Conservation (phyloP, 2,329 filamentous ascomycete species). For the Diplodia intermedia region DNA sequence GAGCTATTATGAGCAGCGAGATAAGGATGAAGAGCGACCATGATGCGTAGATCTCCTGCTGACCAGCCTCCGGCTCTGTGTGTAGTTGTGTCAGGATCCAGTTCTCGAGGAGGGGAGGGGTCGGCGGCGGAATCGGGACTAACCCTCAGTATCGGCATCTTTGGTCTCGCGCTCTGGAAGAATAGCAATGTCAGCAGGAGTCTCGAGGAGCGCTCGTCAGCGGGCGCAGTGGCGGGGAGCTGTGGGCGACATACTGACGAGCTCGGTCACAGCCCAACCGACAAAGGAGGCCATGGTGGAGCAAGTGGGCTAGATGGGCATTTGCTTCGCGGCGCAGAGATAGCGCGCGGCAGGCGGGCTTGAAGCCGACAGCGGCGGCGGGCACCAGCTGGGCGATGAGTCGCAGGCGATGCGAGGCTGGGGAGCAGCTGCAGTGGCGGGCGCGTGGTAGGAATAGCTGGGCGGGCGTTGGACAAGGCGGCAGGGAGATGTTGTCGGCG, state of each 20-base stretch:
- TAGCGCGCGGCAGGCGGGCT: conserved; percentile 17
- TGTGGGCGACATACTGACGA: conserved; percentile 46
- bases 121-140: conserved; percentile 38
- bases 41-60: conserved; percentile 94
- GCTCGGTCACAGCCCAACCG: conserved; percentile 47
- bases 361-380: conserved; percentile 4
- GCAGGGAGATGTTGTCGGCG: conserved; percentile 23
- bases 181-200: conserved; percentile 1
- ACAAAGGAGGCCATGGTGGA: conserved; percentile 48
- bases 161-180: conserved; percentile 51
- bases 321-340: conserved; percentile 29
- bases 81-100: conserved; percentile 44
- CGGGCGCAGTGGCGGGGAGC: conserved; percentile 38
- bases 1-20: conserved; percentile 87
- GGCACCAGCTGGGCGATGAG: background rate
- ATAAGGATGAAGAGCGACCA: conserved; percentile 98
- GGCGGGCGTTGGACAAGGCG: conserved; percentile 5
- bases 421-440: background rate
- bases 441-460: conserved; percentile 24
- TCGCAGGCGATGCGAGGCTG: background rate
- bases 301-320: conserved; percentile 26
- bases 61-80: conserved; percentile 75
- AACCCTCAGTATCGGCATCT: conserved; percentile 57
- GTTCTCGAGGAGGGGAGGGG: conserved; percentile 32
- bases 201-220: conserved; percentile 29